These are phyloP conservation scores for Trifolium fragiferum DNA, from an alignment of 306 rosid genomes.

Conservation along the genomic window DNA sequence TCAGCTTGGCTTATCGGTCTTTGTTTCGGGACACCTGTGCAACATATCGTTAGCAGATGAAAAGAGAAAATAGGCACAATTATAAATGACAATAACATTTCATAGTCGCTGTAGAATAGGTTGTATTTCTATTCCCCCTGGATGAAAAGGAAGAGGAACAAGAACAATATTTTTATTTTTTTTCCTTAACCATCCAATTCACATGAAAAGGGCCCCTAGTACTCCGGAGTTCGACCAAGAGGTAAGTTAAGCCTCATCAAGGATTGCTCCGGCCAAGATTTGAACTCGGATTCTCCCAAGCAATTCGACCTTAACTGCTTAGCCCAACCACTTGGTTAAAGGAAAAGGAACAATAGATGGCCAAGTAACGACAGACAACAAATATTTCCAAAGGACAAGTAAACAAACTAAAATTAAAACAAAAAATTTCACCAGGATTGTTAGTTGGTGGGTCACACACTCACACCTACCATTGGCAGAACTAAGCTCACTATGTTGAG, in stretches of 20 bases:
- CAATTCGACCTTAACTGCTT: not conserved
- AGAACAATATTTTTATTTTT: not conserved
- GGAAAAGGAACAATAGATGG: conserved; percentile 21
- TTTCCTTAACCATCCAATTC: not conserved
- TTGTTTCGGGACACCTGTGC: conserved; percentile 66
- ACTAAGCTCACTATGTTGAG: conserved; percentile 59
- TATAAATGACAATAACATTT: not conserved
- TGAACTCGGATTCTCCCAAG: not conserved
- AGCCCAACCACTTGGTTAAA: not conserved
- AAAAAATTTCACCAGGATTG: conserved; percentile 44
- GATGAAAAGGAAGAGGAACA: too few relatives aligned
- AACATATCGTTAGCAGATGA: conserved; percentile 44
- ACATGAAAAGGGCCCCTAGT: not conserved
- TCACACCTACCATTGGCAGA: conserved; percentile 58
- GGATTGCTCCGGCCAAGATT: not conserved
- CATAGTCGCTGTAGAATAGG: not conserved
- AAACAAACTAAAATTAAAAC: not conserved
- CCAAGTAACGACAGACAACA: not conserved
- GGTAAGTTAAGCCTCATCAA: not conserved
- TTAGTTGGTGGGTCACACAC: conserved; percentile 41
- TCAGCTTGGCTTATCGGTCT: conserved; percentile 53
- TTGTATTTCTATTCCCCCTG: not conserved
- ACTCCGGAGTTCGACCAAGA: not conserved
- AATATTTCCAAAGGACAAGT: not conserved
- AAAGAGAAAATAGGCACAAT: not conserved